Percentiles rank a stretch among this genome's conserved stretches.
phyloP scores from a whole-genome alignment of 129 eudicot species.

The Artemisia tridentata region DNA sequence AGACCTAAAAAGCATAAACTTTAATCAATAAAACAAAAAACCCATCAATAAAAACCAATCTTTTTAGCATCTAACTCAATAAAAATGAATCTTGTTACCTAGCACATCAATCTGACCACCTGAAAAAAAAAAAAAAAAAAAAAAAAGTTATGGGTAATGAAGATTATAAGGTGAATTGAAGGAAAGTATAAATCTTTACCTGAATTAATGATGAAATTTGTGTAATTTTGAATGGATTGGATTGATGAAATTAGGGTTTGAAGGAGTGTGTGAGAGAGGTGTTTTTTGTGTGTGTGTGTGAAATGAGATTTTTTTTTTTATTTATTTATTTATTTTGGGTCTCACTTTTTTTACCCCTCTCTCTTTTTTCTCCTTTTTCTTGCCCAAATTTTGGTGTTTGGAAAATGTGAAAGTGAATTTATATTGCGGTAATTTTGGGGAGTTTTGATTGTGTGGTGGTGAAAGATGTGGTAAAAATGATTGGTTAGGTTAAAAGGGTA shows the following conservation, averaged over 20 bases:
- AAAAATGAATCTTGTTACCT: constrained; percentile 1
- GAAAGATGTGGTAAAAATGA: constrained; percentile 4
- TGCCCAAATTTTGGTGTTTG: constrained; percentile 19
- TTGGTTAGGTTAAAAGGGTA: too few relatives aligned
- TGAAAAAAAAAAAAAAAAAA: too few relatives aligned
- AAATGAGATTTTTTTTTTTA: constrained; percentile 6
- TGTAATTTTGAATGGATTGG: constrained; percentile 32
- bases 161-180: neutral
- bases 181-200: neutral
- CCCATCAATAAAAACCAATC: constrained; percentile 5
- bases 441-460: neutral
- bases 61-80: too few relatives aligned
- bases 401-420: neutral
- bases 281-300: constrained; percentile 18
- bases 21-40: neutral
- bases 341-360: constrained; percentile 36
- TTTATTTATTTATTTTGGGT: constrained; percentile 29
- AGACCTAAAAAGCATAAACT: constrained; percentile 8
- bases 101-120: constrained; percentile 28
- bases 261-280: constrained; percentile 25
- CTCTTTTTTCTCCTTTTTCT: constrained; percentile 26
- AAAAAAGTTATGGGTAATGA: too few relatives aligned
- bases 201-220: neutral
- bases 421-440: neutral
- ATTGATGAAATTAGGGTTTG: constrained; percentile 27